Percentiles rank a stretch among this genome's conserved stretches.
phyloP scores from a whole-genome alignment of 2,329 filamentous ascomycete genomes.

The Nemania sp. region DNA sequence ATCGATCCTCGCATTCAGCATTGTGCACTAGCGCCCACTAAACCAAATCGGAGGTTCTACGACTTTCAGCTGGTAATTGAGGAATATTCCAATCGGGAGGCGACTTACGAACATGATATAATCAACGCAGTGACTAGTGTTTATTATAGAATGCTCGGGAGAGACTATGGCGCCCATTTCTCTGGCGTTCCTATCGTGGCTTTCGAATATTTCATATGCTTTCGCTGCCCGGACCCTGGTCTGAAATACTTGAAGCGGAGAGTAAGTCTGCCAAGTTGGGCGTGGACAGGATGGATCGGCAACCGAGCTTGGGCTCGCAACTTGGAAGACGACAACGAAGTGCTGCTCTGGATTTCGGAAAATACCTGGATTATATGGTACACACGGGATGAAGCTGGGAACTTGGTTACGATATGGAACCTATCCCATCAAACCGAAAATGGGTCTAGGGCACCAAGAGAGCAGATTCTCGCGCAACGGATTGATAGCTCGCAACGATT shows the following conservation, averaged over 20 bases:
- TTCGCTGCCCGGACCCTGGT: background rate
- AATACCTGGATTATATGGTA: slow-evolving; percentile 9
- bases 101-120: background rate
- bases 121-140: background rate
- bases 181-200: background rate
- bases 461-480: background rate
- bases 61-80: background rate
- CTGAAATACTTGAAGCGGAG: background rate
- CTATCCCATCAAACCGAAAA: background rate
- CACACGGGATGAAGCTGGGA: background rate
- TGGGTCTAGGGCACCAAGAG: background rate
- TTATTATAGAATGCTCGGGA: background rate
- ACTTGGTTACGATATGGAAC: background rate
- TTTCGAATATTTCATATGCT: slow-evolving; percentile 5
- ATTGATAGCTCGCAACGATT: background rate
- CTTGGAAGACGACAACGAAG: background rate
- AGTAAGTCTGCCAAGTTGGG: background rate
- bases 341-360: background rate
- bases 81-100: background rate
- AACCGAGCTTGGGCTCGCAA: background rate
- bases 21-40: slow-evolving; percentile 12
- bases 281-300: slow-evolving; percentile 3
- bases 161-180: background rate
- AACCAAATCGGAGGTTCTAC: background rate
- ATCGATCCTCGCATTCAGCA: background rate